Conservation (phyloP, 2,329 filamentous ascomycete species). For the Colletotrichum sp. region DNA sequence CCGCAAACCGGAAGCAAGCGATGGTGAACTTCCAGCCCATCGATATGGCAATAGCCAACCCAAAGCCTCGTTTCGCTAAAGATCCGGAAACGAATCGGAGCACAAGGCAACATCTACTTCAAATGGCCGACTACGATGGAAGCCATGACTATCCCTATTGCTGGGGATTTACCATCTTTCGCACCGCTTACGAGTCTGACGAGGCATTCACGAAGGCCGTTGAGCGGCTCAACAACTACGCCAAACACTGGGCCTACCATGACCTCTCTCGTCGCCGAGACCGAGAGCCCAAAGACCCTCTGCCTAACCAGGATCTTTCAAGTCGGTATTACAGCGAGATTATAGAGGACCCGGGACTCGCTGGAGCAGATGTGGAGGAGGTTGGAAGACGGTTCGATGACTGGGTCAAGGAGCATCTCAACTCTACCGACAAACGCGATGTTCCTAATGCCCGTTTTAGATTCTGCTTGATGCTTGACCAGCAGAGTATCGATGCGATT, state of each 20-base stretch:
- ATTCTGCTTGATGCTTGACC: slow-evolving; percentile 26
- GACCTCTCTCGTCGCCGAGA: neutral
- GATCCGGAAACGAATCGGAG: slow-evolving; percentile 17
- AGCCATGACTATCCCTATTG: slow-evolving; percentile 27
- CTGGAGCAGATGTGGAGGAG: slow-evolving; percentile 15
- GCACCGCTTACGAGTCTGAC: slow-evolving; percentile 26
- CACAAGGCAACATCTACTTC: neutral
- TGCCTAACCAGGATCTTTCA: slow-evolving; percentile 23
- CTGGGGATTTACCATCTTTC: slow-evolving; percentile 28
- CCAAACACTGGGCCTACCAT: slow-evolving; percentile 8
- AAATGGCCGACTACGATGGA: slow-evolving; percentile 22
- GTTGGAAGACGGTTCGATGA: slow-evolving; percentile 22
- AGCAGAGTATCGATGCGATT: slow-evolving; percentile 26
- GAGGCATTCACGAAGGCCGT: slow-evolving; percentile 20
- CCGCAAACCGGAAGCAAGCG: neutral
- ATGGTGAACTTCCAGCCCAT: slow-evolving; percentile 4
- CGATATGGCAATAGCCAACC: slow-evolving; percentile 23
- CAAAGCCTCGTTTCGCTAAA: slow-evolving; percentile 9
- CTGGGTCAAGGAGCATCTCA: slow-evolving; percentile 16
- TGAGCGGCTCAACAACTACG: slow-evolving; percentile 22
- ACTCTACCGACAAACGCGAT: neutral
- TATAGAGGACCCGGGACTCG: slow-evolving; percentile 22
- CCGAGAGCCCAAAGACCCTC: slow-evolving; percentile 10
- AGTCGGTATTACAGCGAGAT: slow-evolving; percentile 25
- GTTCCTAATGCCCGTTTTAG: slow-evolving; percentile 20